A percentile compares a stretch with the other conserved stretches of the same genome.
Evolutionary conservation across 2,329 filamentous ascomycete species (phyloP).

Genomic region (Ophiostoma triangulosporum): DNA sequence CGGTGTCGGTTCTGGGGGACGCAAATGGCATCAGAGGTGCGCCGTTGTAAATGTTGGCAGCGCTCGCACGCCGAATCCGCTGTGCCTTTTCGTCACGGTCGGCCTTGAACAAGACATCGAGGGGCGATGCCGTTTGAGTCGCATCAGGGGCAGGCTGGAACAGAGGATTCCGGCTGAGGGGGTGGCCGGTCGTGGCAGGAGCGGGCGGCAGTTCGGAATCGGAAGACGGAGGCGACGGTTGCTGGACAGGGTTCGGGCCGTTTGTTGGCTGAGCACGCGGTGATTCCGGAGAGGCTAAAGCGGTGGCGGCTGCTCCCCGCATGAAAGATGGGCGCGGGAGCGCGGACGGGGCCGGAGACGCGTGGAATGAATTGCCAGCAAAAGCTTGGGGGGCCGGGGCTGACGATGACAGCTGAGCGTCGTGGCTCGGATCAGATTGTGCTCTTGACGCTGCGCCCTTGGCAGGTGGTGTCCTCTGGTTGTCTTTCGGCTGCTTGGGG

Average conservation of each 20-base stretch:
- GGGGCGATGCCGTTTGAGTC: slow-evolving; percentile 52
- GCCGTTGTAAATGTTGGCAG: slow-evolving; percentile 28
- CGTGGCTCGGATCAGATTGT: neutral
- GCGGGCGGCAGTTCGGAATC: slow-evolving; percentile 37
- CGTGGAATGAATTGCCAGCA: slow-evolving; percentile 88
- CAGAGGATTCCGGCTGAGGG: neutral
- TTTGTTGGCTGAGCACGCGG: slow-evolving; percentile 32
- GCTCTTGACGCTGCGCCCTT: slow-evolving; percentile 9
- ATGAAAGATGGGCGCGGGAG: slow-evolving; percentile 82
- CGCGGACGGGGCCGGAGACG: slow-evolving; percentile 80
- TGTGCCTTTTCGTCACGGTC: slow-evolving; percentile 65
- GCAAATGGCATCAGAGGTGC: slow-evolving; percentile 37
- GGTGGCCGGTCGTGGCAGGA: slow-evolving; percentile 19
- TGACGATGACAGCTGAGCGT: neutral
- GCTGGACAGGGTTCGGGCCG: slow-evolving; percentile 21
- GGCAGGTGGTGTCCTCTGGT: slow-evolving; percentile 32
- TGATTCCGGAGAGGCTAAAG: slow-evolving; percentile 41
- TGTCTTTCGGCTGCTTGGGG: slow-evolving; percentile 25
- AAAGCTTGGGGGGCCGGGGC: slow-evolving; percentile 46
- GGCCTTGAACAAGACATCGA: slow-evolving; percentile 84
- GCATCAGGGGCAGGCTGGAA: slow-evolving; percentile 8
- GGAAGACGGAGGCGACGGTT: slow-evolving; percentile 38
- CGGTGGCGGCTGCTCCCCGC: slow-evolving; percentile 44
- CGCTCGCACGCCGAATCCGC: slow-evolving; percentile 36
- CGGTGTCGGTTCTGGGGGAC: slow-evolving; percentile 21